phyloP scores from a whole-genome alignment of 2,329 filamentous ascomycete species.

The Fusarium zealandicum region DNA sequence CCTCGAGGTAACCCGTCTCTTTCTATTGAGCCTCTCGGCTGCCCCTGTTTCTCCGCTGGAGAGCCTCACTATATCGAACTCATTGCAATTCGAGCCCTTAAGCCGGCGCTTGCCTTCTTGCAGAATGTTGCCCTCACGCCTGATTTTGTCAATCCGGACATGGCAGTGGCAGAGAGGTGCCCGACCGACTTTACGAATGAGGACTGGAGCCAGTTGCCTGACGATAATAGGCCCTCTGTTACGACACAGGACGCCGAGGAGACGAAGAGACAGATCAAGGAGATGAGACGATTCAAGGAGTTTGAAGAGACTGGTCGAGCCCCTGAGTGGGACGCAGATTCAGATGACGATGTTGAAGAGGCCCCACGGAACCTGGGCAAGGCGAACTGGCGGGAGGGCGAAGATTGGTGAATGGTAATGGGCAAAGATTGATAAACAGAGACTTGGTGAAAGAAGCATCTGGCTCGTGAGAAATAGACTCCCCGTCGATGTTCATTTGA shows the following conservation, averaged over 20 bases:
- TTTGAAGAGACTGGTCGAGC: slow-evolving; percentile 42
- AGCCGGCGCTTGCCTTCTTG: slow-evolving; percentile 67
- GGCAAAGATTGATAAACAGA: not conserved
- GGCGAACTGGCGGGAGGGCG: not conserved
- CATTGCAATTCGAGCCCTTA: slow-evolving; percentile 64
- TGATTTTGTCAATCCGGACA: slow-evolving; percentile 51
- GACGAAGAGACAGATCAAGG: slow-evolving; percentile 38
- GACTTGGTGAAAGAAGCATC: slow-evolving; percentile 3
- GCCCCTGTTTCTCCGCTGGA: slow-evolving; percentile 74
- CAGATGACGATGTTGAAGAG: slow-evolving; percentile 19
- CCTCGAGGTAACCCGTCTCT: slow-evolving; percentile 56
- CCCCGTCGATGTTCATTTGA: slow-evolving; percentile 11
- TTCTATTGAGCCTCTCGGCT: slow-evolving; percentile 59
- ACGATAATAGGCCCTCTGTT: slow-evolving; percentile 43
- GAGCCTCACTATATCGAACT: slow-evolving; percentile 65
- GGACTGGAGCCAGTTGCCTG: slow-evolving; percentile 43
- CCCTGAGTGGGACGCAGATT: slow-evolving; percentile 33
- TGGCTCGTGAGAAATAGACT: slow-evolving; percentile 32
- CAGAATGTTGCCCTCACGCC: slow-evolving; percentile 57
- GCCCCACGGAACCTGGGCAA: not conserved
- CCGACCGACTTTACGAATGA: slow-evolving; percentile 36
- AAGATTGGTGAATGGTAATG: not conserved
- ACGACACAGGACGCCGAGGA: slow-evolving; percentile 20
- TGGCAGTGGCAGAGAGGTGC: slow-evolving; percentile 42
- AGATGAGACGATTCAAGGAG: slow-evolving; percentile 38